phyloP scores from a whole-genome alignment of 73 alveolate species.

The Effrenium voratum region DNA sequence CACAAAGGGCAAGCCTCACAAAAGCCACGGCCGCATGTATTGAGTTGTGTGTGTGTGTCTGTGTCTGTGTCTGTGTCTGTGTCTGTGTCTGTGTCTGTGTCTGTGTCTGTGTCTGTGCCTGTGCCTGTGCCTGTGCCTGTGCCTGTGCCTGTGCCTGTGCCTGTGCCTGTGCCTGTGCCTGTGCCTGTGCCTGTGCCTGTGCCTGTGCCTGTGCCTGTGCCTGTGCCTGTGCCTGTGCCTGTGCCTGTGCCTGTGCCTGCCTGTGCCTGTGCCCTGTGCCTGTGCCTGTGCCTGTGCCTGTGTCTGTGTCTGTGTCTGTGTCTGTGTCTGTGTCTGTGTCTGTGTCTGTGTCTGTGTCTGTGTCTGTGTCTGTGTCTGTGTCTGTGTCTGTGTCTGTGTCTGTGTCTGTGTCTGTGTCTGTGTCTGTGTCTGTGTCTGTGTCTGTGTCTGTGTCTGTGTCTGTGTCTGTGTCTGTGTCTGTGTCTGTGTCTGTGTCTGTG shows the following conservation, averaged over 20 bases:
- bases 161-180: background rate
- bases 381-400: slow-evolving; percentile 34
- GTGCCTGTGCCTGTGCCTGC: background rate
- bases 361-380: slow-evolving; percentile 23
- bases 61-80: background rate
- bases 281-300: slow-evolving; percentile 1
- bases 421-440: slow-evolving; percentile 39
- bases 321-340: slow-evolving; percentile 18
- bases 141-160: background rate
- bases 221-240: background rate
- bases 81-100: background rate
- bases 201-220: background rate
- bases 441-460: slow-evolving; percentile 24
- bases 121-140: background rate
- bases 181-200: background rate
- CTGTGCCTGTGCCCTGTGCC: background rate
- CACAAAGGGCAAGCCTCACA: no score
- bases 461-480: slow-evolving; percentile 18
- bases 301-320: slow-evolving; percentile 18
- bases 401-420: slow-evolving; percentile 39
- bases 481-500: slow-evolving; percentile 5
- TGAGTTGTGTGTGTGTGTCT: background rate
- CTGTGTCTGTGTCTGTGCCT: background rate
- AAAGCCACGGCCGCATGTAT: no score
- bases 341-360: slow-evolving; percentile 24